Evolutionary conservation across 345 rosid species (phyloP).

Genomic region (Salix koriyanagi): DNA sequence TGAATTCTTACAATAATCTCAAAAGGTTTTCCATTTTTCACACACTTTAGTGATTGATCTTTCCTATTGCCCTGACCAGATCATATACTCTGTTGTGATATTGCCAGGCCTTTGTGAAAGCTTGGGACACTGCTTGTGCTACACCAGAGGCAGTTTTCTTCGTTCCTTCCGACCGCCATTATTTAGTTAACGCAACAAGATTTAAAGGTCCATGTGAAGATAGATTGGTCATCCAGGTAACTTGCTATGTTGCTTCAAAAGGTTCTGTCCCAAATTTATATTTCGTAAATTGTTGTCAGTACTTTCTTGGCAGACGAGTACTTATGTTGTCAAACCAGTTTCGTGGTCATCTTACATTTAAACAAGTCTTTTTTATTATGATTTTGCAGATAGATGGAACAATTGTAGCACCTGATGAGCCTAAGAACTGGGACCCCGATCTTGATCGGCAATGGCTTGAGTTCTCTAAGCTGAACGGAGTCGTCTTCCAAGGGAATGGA

Average conservation of each 20-base stretch:
- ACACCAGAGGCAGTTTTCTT: slow-evolving; percentile 62
- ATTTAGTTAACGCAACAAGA: slow-evolving; percentile 75
- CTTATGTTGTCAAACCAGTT: too few species aligned
- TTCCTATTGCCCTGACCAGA: not conserved
- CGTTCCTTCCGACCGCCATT: slow-evolving; percentile 66
- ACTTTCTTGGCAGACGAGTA: too few species aligned
- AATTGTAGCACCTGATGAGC: slow-evolving; percentile 86
- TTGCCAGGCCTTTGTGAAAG: slow-evolving; percentile 59
- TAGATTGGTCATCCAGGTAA: slow-evolving; percentile 71
- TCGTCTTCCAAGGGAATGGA: slow-evolving; percentile 76
- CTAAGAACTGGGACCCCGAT: slow-evolving; percentile 76
- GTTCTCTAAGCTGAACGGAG: slow-evolving; percentile 70
- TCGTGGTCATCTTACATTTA: not conserved
- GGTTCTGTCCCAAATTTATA: not conserved
- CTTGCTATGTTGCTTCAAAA: not conserved
- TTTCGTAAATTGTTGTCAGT: not conserved
- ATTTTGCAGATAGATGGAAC: slow-evolving; percentile 81
- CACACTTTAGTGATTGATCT: not conserved
- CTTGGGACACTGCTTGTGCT: slow-evolving; percentile 75
- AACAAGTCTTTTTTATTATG: not conserved
- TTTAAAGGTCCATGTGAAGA: slow-evolving; percentile 86
- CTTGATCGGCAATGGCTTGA: slow-evolving; percentile 73
- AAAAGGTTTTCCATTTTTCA: slow-evolving; percentile 1
- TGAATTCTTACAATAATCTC: slow-evolving; percentile 7
- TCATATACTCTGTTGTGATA: not conserved